Evolutionary conservation across 805 yeast species (phyloP).

Genomic region (Candida dendrica): DNA sequence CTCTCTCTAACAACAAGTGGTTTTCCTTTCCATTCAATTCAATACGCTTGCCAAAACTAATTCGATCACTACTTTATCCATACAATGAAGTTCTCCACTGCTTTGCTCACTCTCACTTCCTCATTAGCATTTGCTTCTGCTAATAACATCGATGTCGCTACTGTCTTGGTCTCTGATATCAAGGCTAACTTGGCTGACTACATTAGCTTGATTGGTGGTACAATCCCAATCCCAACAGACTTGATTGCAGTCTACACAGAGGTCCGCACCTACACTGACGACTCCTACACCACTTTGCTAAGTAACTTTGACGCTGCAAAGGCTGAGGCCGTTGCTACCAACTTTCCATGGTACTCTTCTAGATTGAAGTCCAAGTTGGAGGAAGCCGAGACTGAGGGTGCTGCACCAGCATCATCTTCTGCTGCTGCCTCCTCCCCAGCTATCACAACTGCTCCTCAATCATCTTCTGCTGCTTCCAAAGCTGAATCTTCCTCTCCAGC

Average conservation of each 20-base stretch:
- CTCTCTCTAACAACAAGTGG: too few relatives aligned
- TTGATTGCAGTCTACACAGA: conserved; percentile 10
- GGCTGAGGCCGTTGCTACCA: conserved; percentile 10
- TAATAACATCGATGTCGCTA: background rate
- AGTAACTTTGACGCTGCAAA: conserved; percentile 10
- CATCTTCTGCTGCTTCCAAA: background rate
- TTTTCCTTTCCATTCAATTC: too few relatives aligned
- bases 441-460: too few relatives aligned
- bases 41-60: too few relatives aligned
- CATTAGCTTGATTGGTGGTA: background rate
- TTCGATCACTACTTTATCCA: too few relatives aligned
- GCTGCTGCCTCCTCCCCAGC: too few relatives aligned
- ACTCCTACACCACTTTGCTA: conserved; percentile 19
- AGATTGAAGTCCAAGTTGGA: conserved; percentile 11
- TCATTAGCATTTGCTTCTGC: background rate
- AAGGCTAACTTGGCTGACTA: background rate
- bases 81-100: too few relatives aligned
- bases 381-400: background rate
- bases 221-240: conserved; percentile 14
- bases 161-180: background rate
- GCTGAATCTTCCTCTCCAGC: background rate
- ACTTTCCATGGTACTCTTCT: conserved; percentile 22
- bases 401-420: too few relatives aligned
- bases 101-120: background rate
- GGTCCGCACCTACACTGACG: conserved; percentile 18